Base-by-base conservation (phyloP, 441 rosid genomes). In the Gossypium davidsonii region DNA sequence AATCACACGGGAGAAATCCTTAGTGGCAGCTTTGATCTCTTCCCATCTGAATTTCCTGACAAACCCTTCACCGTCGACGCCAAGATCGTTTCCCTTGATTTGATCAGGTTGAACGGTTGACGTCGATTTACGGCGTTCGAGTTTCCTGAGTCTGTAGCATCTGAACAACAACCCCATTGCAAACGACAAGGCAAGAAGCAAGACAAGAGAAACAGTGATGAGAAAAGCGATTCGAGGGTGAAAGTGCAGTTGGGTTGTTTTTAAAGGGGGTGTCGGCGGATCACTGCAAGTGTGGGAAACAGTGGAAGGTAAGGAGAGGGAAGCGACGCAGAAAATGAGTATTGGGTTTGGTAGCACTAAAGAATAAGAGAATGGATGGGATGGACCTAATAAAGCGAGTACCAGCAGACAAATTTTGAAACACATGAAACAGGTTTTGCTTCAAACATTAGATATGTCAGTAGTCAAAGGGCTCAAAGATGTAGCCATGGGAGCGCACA, bases 31-130 rank as follows among this genome's bases (percentile, higher is more conserved):
- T 73, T 81, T 84, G 23, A 93, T 74, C 70, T 88, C 92, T 1
- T 76, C 85, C 96, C 91, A 88, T 14, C 70, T 81, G 55, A 77
- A 89, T 61, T 81, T 80, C 71, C 83, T 84, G 14, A 71, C 74
- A 21, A 76, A 66, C 12, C 73, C 77, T 48, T 52, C 78, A 3
- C 8, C 76, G 72, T 64, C 75, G 21, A 2, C 5, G 31, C 48
- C 18, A 0, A 4, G 17, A 34, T n/a, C 34, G 57, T 68, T 73
- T 1, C 56, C 62, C 61, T 62, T 56, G 3, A 56, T 37, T 56
- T 73, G 44, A n/a, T 73, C 72, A 20, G 18, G 49, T 20, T 39
- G 53, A 6, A 7, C 8, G 12, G 56, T 10, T 39, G 63, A 46
- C 3, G 3, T 6, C 25, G 58, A 68, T 37, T 23, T 62, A 71